These are phyloP conservation scores for Pythium dissotocum DNA, from an alignment of 352 stramenopile genomes.

Conservation along the genomic window DNA sequence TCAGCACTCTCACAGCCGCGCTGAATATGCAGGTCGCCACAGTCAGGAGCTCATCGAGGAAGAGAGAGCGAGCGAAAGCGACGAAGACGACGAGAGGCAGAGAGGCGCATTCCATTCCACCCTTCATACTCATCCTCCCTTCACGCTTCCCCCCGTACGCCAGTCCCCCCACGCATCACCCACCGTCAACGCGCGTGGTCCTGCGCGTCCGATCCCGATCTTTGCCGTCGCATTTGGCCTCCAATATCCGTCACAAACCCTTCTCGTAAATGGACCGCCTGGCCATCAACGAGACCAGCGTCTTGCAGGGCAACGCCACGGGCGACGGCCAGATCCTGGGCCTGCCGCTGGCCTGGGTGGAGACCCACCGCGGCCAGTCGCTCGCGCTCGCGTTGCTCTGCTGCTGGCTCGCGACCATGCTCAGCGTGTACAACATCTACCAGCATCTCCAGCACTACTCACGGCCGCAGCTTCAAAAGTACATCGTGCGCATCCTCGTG, in stretches of 20 bases:
- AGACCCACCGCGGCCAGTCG: slow-evolving; percentile 57
- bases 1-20: background rate
- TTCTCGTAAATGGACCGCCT: background rate
- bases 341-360: slow-evolving; percentile 67
- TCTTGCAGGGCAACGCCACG: slow-evolving; percentile 68
- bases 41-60: background rate
- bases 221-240: background rate
- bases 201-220: background rate
- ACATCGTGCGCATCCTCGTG: slow-evolving; percentile 88
- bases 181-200: background rate
- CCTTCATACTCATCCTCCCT: background rate
- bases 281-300: slow-evolving; percentile 64
- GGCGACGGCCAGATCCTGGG: slow-evolving; percentile 59
- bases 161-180: background rate
- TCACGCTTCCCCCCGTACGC: background rate
- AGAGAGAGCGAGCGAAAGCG: background rate
- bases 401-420: slow-evolving; percentile 51
- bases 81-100: background rate
- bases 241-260: background rate
- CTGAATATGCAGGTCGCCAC: background rate
- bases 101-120: background rate
- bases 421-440: slow-evolving; percentile 87
- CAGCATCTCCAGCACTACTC: slow-evolving; percentile 86
- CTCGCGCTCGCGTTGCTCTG: slow-evolving; percentile 62
- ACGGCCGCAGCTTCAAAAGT: slow-evolving; percentile 78